phyloP scores from a whole-genome alignment of 2,329 filamentous ascomycete species.

The Botrytis sinoallii region DNA sequence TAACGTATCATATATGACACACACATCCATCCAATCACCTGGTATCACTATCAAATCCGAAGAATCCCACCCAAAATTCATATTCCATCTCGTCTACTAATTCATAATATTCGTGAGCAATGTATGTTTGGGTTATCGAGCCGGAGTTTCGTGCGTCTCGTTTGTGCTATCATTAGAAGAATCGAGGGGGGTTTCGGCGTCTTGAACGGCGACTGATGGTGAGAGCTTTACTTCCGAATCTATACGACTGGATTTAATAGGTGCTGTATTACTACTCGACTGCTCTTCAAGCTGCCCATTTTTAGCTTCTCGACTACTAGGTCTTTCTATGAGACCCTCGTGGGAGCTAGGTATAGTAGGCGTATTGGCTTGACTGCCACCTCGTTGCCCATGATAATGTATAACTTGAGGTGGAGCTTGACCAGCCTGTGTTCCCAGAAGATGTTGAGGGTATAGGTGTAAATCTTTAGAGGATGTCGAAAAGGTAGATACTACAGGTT shows the following conservation, averaged over 20 bases:
- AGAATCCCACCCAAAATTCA: background rate
- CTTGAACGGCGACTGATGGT: background rate
- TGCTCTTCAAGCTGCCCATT: constrained; percentile 27
- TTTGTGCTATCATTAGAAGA: background rate
- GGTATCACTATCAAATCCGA: constrained; percentile 11
- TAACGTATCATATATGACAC: constrained; percentile 12
- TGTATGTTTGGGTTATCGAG: background rate
- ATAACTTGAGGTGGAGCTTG: constrained; percentile 64
- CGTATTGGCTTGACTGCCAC: constrained; percentile 65
- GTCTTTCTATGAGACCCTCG: constrained; percentile 30
- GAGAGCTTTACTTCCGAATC: background rate
- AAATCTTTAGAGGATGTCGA: constrained; percentile 69
- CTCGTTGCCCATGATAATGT: constrained; percentile 64
- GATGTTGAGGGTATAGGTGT: constrained; percentile 64
- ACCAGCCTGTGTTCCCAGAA: constrained; percentile 59
- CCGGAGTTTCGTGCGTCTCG: background rate
- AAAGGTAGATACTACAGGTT: constrained; percentile 65
- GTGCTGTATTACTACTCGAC: background rate
- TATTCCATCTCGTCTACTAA: constrained; percentile 2
- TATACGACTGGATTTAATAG: background rate
- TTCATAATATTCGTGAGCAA: constrained; percentile 9
- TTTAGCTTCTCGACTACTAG: constrained; percentile 32
- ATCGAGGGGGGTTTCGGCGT: background rate
- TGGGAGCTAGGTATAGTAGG: constrained; percentile 46
- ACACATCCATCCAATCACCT: constrained; percentile 12